These are phyloP conservation scores for Paramecium pentaurelia DNA, from an alignment of 73 alveolate species.

Conservation along the genomic window DNA sequence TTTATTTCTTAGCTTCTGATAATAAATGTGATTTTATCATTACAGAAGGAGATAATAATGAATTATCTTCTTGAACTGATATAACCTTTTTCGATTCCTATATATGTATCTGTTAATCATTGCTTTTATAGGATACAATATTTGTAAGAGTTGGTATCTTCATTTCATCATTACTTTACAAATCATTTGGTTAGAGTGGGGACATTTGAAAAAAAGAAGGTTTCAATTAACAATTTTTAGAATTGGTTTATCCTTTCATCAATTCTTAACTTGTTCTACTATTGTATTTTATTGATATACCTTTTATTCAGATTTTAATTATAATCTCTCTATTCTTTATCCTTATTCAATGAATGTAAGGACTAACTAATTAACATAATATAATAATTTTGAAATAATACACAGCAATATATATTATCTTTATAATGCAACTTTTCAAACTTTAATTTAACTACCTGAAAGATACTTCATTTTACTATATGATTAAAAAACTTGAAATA, in stretches of 20 bases:
- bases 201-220: neutral
- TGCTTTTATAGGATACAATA: neutral
- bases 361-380: neutral
- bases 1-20: neutral
- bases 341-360: neutral
- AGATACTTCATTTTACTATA: neutral
- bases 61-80: neutral
- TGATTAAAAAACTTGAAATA: neutral
- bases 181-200: neutral
- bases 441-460: neutral
- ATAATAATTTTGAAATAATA: neutral
- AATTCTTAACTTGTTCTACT: neutral
- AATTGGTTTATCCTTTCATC: neutral
- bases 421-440: neutral
- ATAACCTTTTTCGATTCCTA: neutral
- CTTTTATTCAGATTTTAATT: neutral
- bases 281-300: neutral
- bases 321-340: neutral
- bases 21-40: neutral
- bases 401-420: neutral
- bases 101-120: neutral
- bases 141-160: neutral
- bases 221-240: neutral
- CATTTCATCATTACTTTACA: neutral
- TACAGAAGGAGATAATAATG: neutral